Conservation (phyloP, 73 alveolate species). For the Paraurostyla sp. region DNA sequence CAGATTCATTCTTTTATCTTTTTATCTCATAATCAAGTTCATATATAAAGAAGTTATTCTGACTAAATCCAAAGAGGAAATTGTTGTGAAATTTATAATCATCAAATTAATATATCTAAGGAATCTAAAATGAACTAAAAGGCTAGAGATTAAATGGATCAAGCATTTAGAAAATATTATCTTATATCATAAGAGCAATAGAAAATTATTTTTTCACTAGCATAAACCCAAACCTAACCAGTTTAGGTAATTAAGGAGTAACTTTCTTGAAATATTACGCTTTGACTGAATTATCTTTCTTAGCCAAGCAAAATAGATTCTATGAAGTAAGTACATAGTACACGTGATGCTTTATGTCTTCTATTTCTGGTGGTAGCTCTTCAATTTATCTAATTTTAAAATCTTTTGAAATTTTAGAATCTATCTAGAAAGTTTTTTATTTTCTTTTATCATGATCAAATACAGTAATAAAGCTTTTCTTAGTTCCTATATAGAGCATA, state of each 20-base stretch:
- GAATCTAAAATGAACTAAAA: constrained; percentile 26
- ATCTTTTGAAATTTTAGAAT: constrained; percentile 24
- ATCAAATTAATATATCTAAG: not conserved
- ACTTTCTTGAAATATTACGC: not conserved
- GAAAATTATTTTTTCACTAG: constrained; percentile 22
- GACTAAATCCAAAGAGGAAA: constrained; percentile 1
- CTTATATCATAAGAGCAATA: not conserved
- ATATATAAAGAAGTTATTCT: constrained; percentile 13
- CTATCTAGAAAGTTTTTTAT: not conserved
- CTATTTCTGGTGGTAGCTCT: constrained; percentile 5
- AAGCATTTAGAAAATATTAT: constrained; percentile 5
- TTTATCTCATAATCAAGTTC: constrained; percentile 41
- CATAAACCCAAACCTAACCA: constrained; percentile 27
- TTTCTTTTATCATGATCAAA: constrained; percentile 44
- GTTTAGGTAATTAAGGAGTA: constrained; percentile 2
- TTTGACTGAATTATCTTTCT: constrained; percentile 16
- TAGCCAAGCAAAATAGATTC: not conserved
- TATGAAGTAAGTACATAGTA: constrained; percentile 32
- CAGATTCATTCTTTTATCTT: not conserved
- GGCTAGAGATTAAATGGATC: constrained; percentile 42
- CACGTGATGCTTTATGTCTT: not conserved
- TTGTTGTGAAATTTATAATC: not conserved
- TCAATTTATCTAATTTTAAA: constrained; percentile 29
- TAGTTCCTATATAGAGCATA: not conserved
- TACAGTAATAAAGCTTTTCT: not conserved